Conservation (phyloP, 2,329 filamentous ascomycete species). For the Ambrosiella xylebori region DNA sequence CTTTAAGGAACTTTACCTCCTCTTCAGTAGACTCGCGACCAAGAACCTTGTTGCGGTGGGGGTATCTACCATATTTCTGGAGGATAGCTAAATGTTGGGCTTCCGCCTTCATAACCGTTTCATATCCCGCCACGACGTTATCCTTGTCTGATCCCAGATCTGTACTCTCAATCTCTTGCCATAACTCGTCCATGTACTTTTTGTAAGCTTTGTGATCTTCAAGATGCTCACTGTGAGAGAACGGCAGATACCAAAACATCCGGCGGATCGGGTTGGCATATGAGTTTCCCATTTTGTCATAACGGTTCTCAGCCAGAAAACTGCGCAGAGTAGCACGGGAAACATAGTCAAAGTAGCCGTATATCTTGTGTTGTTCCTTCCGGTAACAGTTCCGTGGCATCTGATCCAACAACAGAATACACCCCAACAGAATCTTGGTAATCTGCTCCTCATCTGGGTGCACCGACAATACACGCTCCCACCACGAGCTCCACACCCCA, state of each 20-base stretch:
- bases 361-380: conserved; percentile 28
- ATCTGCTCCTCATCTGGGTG: neutral
- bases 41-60: conserved; percentile 36
- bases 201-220: conserved; percentile 26
- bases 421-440: conserved; percentile 26
- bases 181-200: conserved; percentile 17
- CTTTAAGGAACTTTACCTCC: conserved; percentile 32
- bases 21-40: conserved; percentile 31
- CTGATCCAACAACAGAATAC: conserved; percentile 45
- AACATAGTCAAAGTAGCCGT: conserved; percentile 39
- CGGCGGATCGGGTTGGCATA: conserved; percentile 24
- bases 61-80: conserved; percentile 38
- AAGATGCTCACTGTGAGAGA: conserved; percentile 40
- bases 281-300: conserved; percentile 10
- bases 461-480: too few relatives aligned
- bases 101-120: conserved; percentile 16
- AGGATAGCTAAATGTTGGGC: conserved; percentile 33
- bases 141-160: conserved; percentile 9
- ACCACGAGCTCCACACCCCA: too few relatives aligned
- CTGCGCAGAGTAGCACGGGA: conserved; percentile 25
- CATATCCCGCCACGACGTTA: conserved; percentile 14
- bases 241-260: conserved; percentile 41
- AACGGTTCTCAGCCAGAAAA: conserved; percentile 16
- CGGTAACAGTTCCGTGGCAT: conserved; percentile 45
- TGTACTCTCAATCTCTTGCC: conserved; percentile 14